Base-by-base conservation (phyloP, 441 rosid genomes). In the Dalechampia spathulata region DNA sequence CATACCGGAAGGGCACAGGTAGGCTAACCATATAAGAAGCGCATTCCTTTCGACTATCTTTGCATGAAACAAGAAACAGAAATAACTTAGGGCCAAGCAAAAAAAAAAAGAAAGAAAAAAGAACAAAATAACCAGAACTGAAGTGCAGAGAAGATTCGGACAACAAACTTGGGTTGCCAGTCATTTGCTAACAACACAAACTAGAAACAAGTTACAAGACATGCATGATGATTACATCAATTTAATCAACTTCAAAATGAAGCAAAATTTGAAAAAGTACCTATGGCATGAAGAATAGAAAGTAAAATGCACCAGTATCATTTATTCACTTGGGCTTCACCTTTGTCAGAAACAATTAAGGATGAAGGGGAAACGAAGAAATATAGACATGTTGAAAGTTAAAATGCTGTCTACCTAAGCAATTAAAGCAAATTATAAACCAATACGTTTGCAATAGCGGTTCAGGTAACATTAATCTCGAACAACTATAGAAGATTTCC, bases 31-130 rank as follows among this genome's bases (percentile, higher is more conserved):
- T 86, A 80, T 67, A 90, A 38, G 90, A 83, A 49, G 96, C 96
- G 58, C 99, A 94, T 82, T 94, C 99, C 89, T 90, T 94, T 78
- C 99, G 99, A 82, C 99, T 94, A 82, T 82, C 67, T 82, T 87
- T 83, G 86, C 93, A 81, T 63, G 74, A 86, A 83, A 52, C 75
- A 80, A 78, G 71, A 81, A 78, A 74, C 48, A 75, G 59, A 68
- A 69, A 68, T 27, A 62, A 72, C 49, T 58, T 16, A 41, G 45
- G n/a, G 42, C 42, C 7, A 39, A 39, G n/a, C n/a, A n/a, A n/a
- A n/a, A n/a, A n/a, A n/a, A n/a, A n/a, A n/a, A n/a, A n/a, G n/a
- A 39, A 14, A 14, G 21, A 41, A 41, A 41, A 40, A 16, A 7
- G 8, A 41, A 41, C 21, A 58, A 68, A 71, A 66, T 23, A 62